Evolutionary conservation across 257 asterid genomes (phyloP), one percentile per base, ranked within the genome.

Genomic region (Rubia yunnanensis): DNA sequence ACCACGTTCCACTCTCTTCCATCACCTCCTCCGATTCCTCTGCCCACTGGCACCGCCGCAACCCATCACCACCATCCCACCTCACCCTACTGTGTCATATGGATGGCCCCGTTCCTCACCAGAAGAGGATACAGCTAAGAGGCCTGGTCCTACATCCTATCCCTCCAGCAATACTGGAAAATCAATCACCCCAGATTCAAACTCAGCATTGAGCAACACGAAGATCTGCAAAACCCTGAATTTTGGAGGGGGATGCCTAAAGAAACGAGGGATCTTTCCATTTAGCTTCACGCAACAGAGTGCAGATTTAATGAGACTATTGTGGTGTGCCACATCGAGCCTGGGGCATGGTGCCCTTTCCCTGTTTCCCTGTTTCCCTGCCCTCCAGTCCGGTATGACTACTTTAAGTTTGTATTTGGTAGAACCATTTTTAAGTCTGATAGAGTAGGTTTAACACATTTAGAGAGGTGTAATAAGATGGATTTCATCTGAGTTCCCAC

Each of bases 61-160:
- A 8, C 41, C 54, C 50, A 23, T 15, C n/a, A 46, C 24, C 57
- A 13, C 57, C 63, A 22, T 10, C 17, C 52, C 44, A 76, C 62
- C 34, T 58, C 91, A 52, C 74, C 90, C 35, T 77, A 74, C 49
- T 91, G 98, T 54, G 77, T 91, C 1, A 78, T 85, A 26, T 91
- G 98, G 98, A 88, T 91, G 98, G 98, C 96, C 34, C 98, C 96
- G 20, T 91, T 91, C 46, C 87, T 91, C 46, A 86, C 98, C 20
- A 91, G 96, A 15, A 95, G 98, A 57, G 98, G 98, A 39, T 91
- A 91, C 63, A 86, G 96, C 77, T 86, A 96, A 20, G 96, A 88
- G 78, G 89, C 98, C 34, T 91, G 98, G 98, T 88, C 98, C 62
- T 91, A 88, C 75, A 83, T 91, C 62, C 65, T 79, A 46, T 87